Base-by-base conservation (phyloP, 106 monocot genomes). In the Cymbidium sinense region DNA sequence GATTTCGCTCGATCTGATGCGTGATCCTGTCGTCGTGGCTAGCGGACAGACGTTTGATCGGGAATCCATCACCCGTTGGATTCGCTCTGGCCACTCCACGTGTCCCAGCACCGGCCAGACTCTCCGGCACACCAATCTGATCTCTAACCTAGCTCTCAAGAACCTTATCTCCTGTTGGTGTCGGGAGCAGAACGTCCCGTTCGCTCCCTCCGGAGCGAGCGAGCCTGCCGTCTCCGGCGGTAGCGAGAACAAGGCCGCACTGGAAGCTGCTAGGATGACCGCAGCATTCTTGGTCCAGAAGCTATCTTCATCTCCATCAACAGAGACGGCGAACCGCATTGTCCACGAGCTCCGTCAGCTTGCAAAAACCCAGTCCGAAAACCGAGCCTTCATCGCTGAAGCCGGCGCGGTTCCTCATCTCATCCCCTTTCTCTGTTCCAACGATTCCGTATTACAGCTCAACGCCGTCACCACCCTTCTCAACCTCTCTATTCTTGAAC, bases 31-130 rank as follows among this genome's bases (percentile, higher is more conserved):
- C 51, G 96, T 93, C 43, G 90, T 85, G 37, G 82, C 91, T 0
- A 96, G 85, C 77, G 96, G 96, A 2, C 96, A 96, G 93, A 93
- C 93, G 4, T 96, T 93, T 82, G 96, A 96, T 74, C 82, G 89
- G 8, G 89, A 84, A 25, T 91, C 91, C n/a, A 96, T 96, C 77
- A 55, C 41, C 52, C 70, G 72, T 9, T 96, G 96, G 96, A 86
- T 96, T 72, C 72, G 79, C 19, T 86, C 96, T 4, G 96, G 91
- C 28, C 88, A 89, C 77, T 73, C 82, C 43, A 96, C 96, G 20
- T 96, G 93, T 35, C 96, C 96, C 64, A 93, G 91, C 44, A 86
- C 92, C 2, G 96, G 91, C 21, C 93, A 93, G 84, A 35, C 71
- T 9, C 80, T 96, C 3, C 41, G 81, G 37, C 74, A 86, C 64